Conservation (phyloP, 2,329 filamentous ascomycete species). For the Talaromyces sp. region DNA sequence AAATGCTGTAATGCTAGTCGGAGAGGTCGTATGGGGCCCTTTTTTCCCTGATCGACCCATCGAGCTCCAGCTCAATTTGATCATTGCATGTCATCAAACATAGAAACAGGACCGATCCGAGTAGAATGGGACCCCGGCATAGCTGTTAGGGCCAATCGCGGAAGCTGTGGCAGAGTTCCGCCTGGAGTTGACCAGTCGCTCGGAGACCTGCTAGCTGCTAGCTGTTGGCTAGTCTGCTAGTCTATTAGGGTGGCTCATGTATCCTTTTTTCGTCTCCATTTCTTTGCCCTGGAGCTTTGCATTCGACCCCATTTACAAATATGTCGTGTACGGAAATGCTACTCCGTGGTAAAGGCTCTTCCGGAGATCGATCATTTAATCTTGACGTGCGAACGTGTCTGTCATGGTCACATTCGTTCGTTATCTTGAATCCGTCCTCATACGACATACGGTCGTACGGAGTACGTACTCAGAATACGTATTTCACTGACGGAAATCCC, state of each 20-base stretch:
- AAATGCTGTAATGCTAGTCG: conserved; percentile 9
- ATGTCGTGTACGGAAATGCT: conserved; percentile 9
- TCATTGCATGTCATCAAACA: conserved; percentile 16
- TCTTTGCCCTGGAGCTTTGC: not conserved
- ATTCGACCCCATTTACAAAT: conserved; percentile 2
- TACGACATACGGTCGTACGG: not conserved
- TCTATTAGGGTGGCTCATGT: not conserved
- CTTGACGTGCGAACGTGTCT: conserved; percentile 9
- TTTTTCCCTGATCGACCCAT: conserved; percentile 7
- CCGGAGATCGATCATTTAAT: conserved; percentile 4
- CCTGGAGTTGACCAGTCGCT: conserved; percentile 17
- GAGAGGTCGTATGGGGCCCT: conserved; percentile 18
- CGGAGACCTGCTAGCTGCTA: conserved; percentile 16
- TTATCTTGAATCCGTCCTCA: not conserved
- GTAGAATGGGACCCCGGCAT: conserved; percentile 7
- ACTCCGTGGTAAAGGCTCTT: conserved; percentile 11
- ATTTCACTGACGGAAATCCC: not conserved
- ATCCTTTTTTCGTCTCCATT: not conserved
- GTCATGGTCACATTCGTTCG: not conserved
- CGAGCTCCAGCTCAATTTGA: conserved; percentile 4
- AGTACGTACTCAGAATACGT: not conserved
- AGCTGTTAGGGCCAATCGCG: conserved; percentile 19
- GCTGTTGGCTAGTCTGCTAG: not conserved
- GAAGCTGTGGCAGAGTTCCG: conserved; percentile 18
- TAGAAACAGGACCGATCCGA: conserved; percentile 13